Evolutionary conservation across 495 filamentous ascomycete species (phyloP), one percentile per base, ranked within the genome.

Genomic region (Lasiosphaeria miniovina): DNA sequence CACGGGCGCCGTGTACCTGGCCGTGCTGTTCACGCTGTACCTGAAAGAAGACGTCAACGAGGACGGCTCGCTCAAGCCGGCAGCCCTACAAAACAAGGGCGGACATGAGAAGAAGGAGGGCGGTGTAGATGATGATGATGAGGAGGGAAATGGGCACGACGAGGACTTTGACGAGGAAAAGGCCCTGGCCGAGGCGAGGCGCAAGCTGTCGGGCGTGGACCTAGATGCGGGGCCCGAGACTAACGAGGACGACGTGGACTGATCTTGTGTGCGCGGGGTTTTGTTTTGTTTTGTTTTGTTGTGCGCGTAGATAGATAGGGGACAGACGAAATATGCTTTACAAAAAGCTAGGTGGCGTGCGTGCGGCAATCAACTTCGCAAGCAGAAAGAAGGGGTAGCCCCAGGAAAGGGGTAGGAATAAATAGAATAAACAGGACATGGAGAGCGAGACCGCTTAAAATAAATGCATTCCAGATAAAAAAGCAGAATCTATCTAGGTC

Each of bases 11-110:
- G 80, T 88, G 24, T 90, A 94, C 65, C 80, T 96, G 31, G 90
- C 93, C 32, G 79, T 98, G 14, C 67, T 89, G 15, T 92, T 97
- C 70, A 86, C 85, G 34, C 77, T 96, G 2, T 78, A 93, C 57
- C 76, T 82, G 4, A 83, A 79, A 49, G 85, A 88, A 56, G 75
- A 85, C 46, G 73, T 85, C 31, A 80, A 87, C 54, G 80, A 83
- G 60, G 79, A 86, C 36, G 79, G 83, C n/a, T 73, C 72, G 6
- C 59, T 84, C 32, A 82, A 82, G 65, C 74, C 76, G 2, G 73
- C 69, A 1, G 73, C 75, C 24, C 24, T 24, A 24, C n/a, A 14
- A 36, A 75, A 15, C 41, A 65, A n/a, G 62, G 63, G 0, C 58
- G 57, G 9, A 17, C 36, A 59, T 0, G 67, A 57, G 0, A 61